phyloP scores from a whole-genome alignment of 176 grass and related monocot species.

The Thalia dealbata region DNA sequence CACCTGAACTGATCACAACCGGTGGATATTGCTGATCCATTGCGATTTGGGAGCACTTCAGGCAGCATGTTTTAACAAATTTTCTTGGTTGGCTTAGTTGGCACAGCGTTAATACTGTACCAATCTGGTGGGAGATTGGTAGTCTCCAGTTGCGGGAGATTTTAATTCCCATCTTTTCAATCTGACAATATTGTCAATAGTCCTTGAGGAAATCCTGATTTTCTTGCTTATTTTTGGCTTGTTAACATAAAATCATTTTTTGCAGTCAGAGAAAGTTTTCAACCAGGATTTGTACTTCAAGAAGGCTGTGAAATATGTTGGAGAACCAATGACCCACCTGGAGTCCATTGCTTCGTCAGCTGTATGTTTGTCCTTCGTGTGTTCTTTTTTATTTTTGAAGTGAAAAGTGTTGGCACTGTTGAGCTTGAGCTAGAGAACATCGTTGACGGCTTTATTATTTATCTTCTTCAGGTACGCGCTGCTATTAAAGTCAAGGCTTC shows the following conservation, averaged over 20 bases:
- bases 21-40: too few relatives aligned
- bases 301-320: conserved; percentile 84
- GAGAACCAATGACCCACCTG: conserved; percentile 96
- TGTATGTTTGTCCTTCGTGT: conserved; percentile 28
- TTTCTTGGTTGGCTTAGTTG: too few relatives aligned
- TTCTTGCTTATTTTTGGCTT: too few relatives aligned
- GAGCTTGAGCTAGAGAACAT: neutral
- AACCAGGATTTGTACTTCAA: conserved; percentile 99
- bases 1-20: neutral
- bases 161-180: neutral
- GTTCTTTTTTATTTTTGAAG: neutral
- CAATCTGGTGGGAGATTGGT: too few relatives aligned
- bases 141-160: too few relatives aligned
- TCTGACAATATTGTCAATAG: neutral
- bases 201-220: too few relatives aligned
- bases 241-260: conserved; percentile 12
- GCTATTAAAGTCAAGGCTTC: conserved; percentile 98
- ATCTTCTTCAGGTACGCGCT: conserved; percentile 70
- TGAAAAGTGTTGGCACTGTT: neutral
- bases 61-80: too few relatives aligned
- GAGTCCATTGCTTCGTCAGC: conserved; percentile 97
- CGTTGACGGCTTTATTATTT: neutral
- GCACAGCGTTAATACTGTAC: too few relatives aligned
- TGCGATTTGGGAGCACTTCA: too few relatives aligned
- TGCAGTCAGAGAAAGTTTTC: conserved; percentile 95